Base-by-base conservation (phyloP, 345 rosid genomes). In the Lenwebbia sp. region DNA sequence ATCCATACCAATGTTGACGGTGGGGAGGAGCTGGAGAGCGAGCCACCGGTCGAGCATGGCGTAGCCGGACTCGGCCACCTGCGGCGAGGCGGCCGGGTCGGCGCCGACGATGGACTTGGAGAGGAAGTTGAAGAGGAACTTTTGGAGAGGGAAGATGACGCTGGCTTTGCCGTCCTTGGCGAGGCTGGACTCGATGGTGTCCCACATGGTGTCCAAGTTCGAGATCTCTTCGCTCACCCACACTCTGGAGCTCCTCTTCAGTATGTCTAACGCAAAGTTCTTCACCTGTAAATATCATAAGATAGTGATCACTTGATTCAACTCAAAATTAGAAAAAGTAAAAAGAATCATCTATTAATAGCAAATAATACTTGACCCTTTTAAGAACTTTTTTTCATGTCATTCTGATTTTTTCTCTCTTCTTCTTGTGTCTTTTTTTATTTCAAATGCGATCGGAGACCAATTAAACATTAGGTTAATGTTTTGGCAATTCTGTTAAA, bases 221-320 rank as follows among this genome's bases (percentile, higher is more conserved):
- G 88, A 41, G 7, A 85, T 54, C 15, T 94, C 93, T 85, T 92
- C 96, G 1, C 74, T 54, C 7, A 87, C 82, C 98, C 98, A 96
- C 10, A 92, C 89, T 60, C 89, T 93, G 26, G 98, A 94, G 92
- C 99, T 87, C 41, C 96, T 89, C 91, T 94, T 95, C 55, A 96
- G 88, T 83, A 88, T 47, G 86, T 94, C 96, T 81, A 90, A 30
- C 13, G 92, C 87, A 83, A 94, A 94, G 55, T 54, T 82, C 88
- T 96, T 96, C 40, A 90, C 25, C 99, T 96, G 91, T n/a, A n/a
- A 19, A 52, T 19, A 37, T 11, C 76, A 33, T 10, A 17, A 65
- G 25, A 65, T 21, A 15, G 30, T 65, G 23, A 62, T 19, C 78
- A 25, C 83, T 13, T 25, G 9, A 82, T 49, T 47, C 30, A 47